These are phyloP conservation scores for Candida gorgasii DNA, from an alignment of 805 yeast species.

Conservation along the genomic window DNA sequence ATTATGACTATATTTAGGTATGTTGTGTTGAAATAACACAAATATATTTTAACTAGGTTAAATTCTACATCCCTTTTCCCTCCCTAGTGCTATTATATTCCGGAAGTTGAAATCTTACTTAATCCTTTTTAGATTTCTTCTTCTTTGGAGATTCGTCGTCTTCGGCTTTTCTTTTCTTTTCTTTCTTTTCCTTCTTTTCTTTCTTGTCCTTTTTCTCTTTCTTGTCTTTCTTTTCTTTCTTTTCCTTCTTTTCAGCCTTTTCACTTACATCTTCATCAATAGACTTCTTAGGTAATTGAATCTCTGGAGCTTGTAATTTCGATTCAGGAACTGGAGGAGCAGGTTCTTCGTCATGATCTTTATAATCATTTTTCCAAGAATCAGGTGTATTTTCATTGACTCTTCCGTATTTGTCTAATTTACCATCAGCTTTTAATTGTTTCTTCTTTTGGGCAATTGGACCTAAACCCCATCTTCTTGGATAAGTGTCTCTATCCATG, in stretches of 20 bases:
- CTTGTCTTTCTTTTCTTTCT: constrained; percentile 30
- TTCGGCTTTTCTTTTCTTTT: constrained; percentile 48
- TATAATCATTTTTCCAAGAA: constrained; percentile 85
- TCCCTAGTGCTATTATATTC: no score
- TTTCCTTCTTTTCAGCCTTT: constrained; percentile 18
- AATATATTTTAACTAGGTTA: not conserved
- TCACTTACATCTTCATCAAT: constrained; percentile 44
- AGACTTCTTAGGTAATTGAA: constrained; percentile 51
- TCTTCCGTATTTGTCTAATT: constrained; percentile 94
- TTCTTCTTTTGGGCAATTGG: constrained; percentile 98
- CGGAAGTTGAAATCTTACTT: constrained; percentile 2
- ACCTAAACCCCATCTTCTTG: constrained; percentile 99
- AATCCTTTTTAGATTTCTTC: constrained; percentile 47
- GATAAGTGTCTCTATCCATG: constrained; percentile 98
- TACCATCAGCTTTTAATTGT: constrained; percentile 95
- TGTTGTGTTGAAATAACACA: not conserved
- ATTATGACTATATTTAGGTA: constrained; percentile 3
- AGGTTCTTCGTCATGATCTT: constrained; percentile 60
- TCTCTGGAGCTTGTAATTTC: constrained; percentile 49
- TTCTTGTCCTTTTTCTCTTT: constrained; percentile 49
- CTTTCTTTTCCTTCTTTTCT: constrained; percentile 45
- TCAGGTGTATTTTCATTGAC: constrained; percentile 91
- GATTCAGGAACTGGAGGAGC: constrained; percentile 62
- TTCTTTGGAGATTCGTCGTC: constrained; percentile 47
- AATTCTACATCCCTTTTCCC: not conserved